phyloP scores from a whole-genome alignment of 2,329 filamentous ascomycete species.

The Calonectria pteridis region DNA sequence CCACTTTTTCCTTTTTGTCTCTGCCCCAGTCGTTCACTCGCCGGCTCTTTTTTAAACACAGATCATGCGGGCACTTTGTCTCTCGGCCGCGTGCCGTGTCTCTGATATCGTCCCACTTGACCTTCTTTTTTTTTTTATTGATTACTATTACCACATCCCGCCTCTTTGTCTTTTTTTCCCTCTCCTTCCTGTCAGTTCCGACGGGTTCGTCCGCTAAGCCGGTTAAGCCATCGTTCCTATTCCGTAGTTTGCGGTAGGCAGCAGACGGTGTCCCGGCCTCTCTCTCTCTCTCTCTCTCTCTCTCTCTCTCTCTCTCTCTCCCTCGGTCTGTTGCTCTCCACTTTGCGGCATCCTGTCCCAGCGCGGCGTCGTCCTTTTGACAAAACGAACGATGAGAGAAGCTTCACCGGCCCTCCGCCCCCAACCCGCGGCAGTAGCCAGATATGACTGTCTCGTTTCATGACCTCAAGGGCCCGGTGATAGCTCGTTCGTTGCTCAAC shows the following conservation, averaged over 20 bases:
- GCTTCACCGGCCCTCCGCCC: neutral
- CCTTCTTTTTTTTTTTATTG: neutral
- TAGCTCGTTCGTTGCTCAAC: neutral
- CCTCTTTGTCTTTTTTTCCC: neutral
- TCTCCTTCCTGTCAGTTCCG: neutral
- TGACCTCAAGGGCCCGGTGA: neutral
- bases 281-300: neutral
- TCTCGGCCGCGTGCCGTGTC: conserved; percentile 7
- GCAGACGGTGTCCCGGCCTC: neutral
- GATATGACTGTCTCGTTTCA: neutral
- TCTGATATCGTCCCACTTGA: neutral
- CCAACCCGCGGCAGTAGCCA: neutral
- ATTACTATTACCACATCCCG: conserved; percentile 2
- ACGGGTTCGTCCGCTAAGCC: neutral
- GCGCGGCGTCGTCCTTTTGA: neutral
- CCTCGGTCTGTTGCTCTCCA: neutral
- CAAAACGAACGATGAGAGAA: neutral
- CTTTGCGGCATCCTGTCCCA: neutral
- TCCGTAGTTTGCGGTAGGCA: neutral
- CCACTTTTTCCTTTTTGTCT: conserved; percentile 2
- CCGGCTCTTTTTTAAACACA: neutral
- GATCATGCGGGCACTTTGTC: conserved; percentile 10
- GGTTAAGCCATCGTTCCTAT: neutral
- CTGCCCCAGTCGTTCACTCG: neutral
- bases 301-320: too few relatives aligned